phyloP scores from a whole-genome alignment of 352 stramenopile species.

The Globisporangium nagaii region DNA sequence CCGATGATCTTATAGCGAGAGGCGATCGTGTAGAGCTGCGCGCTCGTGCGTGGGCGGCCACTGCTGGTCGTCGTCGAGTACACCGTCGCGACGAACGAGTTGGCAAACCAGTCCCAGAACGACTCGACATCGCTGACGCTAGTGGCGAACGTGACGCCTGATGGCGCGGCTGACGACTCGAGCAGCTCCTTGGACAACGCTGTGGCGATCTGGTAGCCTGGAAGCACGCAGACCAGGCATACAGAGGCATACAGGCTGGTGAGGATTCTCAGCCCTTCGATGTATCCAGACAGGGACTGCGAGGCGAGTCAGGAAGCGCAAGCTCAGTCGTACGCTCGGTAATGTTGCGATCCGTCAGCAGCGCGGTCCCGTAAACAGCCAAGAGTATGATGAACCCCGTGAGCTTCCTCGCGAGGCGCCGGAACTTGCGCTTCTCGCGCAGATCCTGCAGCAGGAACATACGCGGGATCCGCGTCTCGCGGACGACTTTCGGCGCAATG shows the following conservation, averaged over 20 bases:
- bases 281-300: no score
- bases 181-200: constrained; percentile 48
- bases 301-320: no score
- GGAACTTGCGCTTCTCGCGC: constrained; percentile 64
- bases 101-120: constrained; percentile 60
- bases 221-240: not conserved
- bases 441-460: constrained; percentile 54
- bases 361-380: constrained; percentile 40
- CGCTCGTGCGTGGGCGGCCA: constrained; percentile 1
- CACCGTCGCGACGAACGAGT: constrained; percentile 44
- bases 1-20: constrained; percentile 54
- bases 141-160: constrained; percentile 27
- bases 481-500: not conserved
- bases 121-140: constrained; percentile 31
- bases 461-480: constrained; percentile 25
- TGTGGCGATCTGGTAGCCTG: constrained; percentile 18
- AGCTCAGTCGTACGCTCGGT: constrained; percentile 54
- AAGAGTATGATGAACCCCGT: constrained; percentile 53
- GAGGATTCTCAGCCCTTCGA: no score
- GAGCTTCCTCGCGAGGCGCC: constrained; percentile 53
- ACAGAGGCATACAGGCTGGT: no score
- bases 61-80: constrained; percentile 29
- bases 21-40: constrained; percentile 48
- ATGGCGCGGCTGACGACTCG: constrained; percentile 26
- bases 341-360: constrained; percentile 63